Conservation (phyloP, 2,329 filamentous ascomycete genomes). For the Hortaea sp. region DNA sequence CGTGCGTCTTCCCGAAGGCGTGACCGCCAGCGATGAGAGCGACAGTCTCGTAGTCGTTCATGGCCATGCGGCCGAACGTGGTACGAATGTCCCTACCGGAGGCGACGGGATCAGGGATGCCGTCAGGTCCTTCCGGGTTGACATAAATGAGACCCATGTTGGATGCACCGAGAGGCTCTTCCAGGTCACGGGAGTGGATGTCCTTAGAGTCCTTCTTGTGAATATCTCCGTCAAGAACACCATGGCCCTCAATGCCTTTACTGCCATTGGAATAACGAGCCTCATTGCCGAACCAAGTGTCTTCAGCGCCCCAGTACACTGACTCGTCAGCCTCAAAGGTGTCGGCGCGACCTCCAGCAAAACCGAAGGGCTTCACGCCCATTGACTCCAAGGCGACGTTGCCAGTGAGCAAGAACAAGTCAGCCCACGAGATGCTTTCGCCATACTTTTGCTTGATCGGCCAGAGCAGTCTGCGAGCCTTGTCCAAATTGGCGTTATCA, state of each 20-base stretch:
- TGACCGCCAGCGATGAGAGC: constrained; percentile 71
- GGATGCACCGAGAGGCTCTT: constrained; percentile 56
- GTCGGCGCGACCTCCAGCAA: constrained; percentile 61
- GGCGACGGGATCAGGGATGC: constrained; percentile 57
- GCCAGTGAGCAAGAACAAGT: constrained; percentile 60
- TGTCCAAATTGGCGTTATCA: constrained; percentile 69
- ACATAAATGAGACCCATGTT: constrained; percentile 76
- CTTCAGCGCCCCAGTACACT: constrained; percentile 68
- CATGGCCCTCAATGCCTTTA: constrained; percentile 34
- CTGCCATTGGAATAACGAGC: constrained; percentile 52
- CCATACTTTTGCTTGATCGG: constrained; percentile 80
- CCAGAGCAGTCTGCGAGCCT: constrained; percentile 69
- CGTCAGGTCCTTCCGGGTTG: constrained; percentile 69
- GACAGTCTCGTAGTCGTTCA: constrained; percentile 75
- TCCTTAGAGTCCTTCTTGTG: constrained; percentile 35
- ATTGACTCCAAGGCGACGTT: constrained; percentile 70
- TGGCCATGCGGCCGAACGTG: constrained; percentile 70
- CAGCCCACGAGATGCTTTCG: constrained; percentile 72
- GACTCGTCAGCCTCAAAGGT: constrained; percentile 68
- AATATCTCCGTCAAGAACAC: constrained; percentile 34
- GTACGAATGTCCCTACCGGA: constrained; percentile 62
- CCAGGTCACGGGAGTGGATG: constrained; percentile 51
- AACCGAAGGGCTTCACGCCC: constrained; percentile 65
- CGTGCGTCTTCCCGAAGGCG: constrained; percentile 72
- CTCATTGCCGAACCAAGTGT: constrained; percentile 64